phyloP scores from a whole-genome alignment of 768 basidiomycete genomes.

The Tulasnella sp. region DNA sequence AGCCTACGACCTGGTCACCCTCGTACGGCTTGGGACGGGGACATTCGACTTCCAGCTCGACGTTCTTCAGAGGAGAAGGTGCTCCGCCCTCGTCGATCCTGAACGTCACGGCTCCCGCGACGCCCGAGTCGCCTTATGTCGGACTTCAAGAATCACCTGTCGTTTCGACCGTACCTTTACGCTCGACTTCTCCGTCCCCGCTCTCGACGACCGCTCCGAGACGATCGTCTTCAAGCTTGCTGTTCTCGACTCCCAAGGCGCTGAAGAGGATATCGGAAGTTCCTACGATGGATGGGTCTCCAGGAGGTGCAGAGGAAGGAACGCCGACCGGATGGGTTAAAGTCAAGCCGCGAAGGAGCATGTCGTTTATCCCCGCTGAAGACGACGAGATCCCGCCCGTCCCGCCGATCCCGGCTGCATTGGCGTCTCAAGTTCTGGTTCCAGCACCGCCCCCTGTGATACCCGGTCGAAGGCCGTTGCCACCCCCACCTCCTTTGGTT shows the following conservation, averaged over 20 bases:
- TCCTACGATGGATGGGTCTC: conserved; percentile 45
- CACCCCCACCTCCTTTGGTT: not conserved
- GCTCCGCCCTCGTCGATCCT: not conserved
- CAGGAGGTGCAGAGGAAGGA: not conserved
- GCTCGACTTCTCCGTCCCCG: not conserved
- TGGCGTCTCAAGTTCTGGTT: not conserved
- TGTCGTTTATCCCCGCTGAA: not conserved
- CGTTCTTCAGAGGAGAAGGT: not conserved
- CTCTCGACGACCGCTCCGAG: not conserved
- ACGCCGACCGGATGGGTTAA: not conserved
- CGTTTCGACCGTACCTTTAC: not conserved
- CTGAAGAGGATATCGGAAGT: not conserved
- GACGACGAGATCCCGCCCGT: not conserved
- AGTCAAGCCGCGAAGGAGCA: not conserved
- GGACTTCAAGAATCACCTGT: not conserved
- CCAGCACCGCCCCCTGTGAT: not conserved
- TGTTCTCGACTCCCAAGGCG: not conserved
- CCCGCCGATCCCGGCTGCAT: not conserved
- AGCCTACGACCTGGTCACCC: not conserved
- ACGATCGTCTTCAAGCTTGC: not conserved
- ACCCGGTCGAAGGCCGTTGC: not conserved
- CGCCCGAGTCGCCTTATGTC: not conserved
- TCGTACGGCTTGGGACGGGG: not conserved
- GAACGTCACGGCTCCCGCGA: not conserved
- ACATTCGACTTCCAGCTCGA: not conserved